Conservation (phyloP, 2,329 filamentous ascomycete genomes). For the Sodiomyces alkalinus region DNA sequence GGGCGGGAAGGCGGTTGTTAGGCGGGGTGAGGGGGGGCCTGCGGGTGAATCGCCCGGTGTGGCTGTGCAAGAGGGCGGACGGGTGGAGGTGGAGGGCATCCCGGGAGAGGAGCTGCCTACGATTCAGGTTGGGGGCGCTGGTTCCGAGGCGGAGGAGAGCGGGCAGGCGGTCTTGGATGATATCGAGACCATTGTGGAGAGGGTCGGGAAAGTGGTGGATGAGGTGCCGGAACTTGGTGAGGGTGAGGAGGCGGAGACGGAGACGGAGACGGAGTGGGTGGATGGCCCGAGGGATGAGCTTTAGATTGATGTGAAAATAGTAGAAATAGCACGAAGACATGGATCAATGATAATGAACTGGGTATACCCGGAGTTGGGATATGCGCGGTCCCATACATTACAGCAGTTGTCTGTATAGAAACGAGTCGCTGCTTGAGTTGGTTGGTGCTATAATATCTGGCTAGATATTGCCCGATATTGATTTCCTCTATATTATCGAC, state of each 20-base stretch:
- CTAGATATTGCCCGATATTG: no score
- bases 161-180: conserved; percentile 11
- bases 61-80: conserved; percentile 13
- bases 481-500: no score
- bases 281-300: conserved; percentile 21
- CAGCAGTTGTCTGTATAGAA: neutral
- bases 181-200: conserved; percentile 29
- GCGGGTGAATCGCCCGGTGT: conserved; percentile 11
- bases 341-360: neutral
- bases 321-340: neutral
- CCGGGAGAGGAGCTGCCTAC: conserved; percentile 31
- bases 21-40: conserved; percentile 10
- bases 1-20: conserved; percentile 36
- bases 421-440: neutral
- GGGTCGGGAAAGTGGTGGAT: conserved; percentile 40
- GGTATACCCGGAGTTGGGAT: neutral
- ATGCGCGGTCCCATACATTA: neutral
- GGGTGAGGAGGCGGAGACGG: conserved; percentile 3
- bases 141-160: conserved; percentile 11
- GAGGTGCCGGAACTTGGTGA: conserved; percentile 7
- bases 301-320: conserved; percentile 8
- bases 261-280: neutral
- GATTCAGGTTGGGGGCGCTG: conserved; percentile 27
- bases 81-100: conserved; percentile 17
- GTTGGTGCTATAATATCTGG: no score